Evolutionary conservation across 2,329 filamentous ascomycete genomes (phyloP).

Genomic region (Biscogniauxia sp.): DNA sequence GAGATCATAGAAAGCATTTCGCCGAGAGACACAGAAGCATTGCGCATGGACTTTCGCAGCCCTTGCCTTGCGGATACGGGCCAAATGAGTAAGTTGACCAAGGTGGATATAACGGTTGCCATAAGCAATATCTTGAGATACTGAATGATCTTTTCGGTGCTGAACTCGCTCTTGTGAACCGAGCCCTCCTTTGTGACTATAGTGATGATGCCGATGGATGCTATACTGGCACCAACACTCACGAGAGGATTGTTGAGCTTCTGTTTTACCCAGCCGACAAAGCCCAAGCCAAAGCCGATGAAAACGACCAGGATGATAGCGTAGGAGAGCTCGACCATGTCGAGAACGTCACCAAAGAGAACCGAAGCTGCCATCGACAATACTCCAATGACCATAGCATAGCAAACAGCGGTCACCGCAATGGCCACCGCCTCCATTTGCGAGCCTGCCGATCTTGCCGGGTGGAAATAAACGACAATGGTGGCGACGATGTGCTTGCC

Average conservation of each 20-base stretch:
- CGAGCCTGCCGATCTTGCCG: slow-evolving; percentile 78
- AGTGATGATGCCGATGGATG: slow-evolving; percentile 85
- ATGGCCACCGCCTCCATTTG: slow-evolving; percentile 85
- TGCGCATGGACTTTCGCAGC: slow-evolving; percentile 70
- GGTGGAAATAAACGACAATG: slow-evolving; percentile 92
- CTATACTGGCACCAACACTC: slow-evolving; percentile 80
- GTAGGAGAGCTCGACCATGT: slow-evolving; percentile 71
- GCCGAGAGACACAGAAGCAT: slow-evolving; percentile 71
- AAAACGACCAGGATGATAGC: slow-evolving; percentile 78
- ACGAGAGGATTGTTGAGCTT: slow-evolving; percentile 74
- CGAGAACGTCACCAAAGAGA: slow-evolving; percentile 66
- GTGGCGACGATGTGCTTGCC: slow-evolving; percentile 94
- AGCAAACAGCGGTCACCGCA: slow-evolving; percentile 74
- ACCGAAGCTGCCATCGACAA: slow-evolving; percentile 87
- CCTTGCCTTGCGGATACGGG: slow-evolving; percentile 73
- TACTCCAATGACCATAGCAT: slow-evolving; percentile 72
- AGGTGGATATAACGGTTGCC: slow-evolving; percentile 68
- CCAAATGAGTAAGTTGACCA: slow-evolving; percentile 75
- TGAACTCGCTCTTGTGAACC: slow-evolving; percentile 78
- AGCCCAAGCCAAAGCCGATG: slow-evolving; percentile 80
- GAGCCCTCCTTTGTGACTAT: slow-evolving; percentile 89
- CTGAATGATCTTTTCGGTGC: slow-evolving; percentile 76
- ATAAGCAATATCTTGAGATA: slow-evolving; percentile 82
- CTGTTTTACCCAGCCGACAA: slow-evolving; percentile 86
- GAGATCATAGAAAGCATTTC: slow-evolving; percentile 82